phyloP scores from a whole-genome alignment of 441 rosid genomes.

The Populus tomentosa region DNA sequence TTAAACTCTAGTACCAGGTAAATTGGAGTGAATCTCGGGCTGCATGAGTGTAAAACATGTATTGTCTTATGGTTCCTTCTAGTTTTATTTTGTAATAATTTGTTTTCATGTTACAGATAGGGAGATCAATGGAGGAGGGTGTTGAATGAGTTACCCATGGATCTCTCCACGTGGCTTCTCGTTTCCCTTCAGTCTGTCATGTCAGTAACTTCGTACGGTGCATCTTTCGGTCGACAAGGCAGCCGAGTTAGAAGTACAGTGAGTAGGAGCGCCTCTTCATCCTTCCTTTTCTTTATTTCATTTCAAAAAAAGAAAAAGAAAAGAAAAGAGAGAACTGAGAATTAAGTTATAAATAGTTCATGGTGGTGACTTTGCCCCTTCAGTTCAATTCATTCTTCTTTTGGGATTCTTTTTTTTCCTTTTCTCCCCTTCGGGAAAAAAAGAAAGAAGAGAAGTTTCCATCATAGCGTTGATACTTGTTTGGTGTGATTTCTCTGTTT shows the following conservation, averaged over 20 bases:
- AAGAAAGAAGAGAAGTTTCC: conserved; percentile 4
- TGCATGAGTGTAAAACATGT: no score
- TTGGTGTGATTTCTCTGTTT: no score
- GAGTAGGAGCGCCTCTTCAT: conserved; percentile 28
- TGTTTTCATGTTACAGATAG: conserved; percentile 28
- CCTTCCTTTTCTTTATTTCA: background rate
- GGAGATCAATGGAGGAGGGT: conserved; percentile 2
- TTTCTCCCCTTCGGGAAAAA: background rate
- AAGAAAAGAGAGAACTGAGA: background rate
- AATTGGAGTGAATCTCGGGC: conserved; percentile 3
- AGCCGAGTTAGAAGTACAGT: conserved; percentile 36
- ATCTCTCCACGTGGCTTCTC: conserved; percentile 17
- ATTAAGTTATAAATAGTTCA: conserved; percentile 32
- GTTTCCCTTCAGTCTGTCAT: conserved; percentile 8
- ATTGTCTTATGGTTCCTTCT: background rate
- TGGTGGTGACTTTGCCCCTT: conserved; percentile 27
- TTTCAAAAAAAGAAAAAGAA: conserved; percentile 9
- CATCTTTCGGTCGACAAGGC: conserved; percentile 24
- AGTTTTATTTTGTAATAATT: background rate
- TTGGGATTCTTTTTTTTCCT: background rate
- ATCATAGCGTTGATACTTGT: conserved; percentile 13
- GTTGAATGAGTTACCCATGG: conserved; percentile 1
- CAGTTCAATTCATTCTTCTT: conserved; percentile 17
- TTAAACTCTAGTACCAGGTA: conserved; percentile 71
- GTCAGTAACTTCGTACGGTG: conserved; percentile 9